Evolutionary conservation across 2,329 filamentous ascomycete species (phyloP).

Genomic region (Saccharata proteae): DNA sequence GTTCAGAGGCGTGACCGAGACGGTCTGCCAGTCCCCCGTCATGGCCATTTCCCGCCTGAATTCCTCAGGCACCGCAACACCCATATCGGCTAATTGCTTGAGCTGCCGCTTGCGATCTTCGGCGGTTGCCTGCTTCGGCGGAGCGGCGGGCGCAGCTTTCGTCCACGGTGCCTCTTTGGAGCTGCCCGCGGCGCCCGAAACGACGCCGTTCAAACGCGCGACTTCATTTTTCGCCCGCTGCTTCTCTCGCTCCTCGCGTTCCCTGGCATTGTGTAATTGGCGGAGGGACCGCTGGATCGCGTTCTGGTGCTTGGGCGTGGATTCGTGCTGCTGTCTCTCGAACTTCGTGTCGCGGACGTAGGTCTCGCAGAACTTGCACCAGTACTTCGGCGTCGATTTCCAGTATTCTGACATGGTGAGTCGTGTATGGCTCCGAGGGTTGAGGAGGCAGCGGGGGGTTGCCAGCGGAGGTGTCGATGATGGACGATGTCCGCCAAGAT

Average conservation of each 20-base stretch:
- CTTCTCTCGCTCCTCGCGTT: slow-evolving; percentile 68
- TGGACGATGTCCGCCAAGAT: neutral
- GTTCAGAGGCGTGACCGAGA: slow-evolving; percentile 32
- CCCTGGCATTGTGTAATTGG: slow-evolving; percentile 74
- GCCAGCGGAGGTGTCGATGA: neutral
- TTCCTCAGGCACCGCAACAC: slow-evolving; percentile 70
- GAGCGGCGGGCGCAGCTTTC: slow-evolving; percentile 19
- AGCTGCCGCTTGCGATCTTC: slow-evolving; percentile 72
- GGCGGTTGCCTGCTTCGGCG: slow-evolving; percentile 37
- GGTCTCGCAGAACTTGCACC: slow-evolving; percentile 92
- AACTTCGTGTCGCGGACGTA: slow-evolving; percentile 89
- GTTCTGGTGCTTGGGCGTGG: slow-evolving; percentile 72
- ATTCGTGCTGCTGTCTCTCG: slow-evolving; percentile 80
- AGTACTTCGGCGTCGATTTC: slow-evolving; percentile 96
- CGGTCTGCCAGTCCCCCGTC: slow-evolving; percentile 74
- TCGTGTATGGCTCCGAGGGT: neutral
- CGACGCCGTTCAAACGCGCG: slow-evolving; percentile 69
- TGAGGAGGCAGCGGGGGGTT: neutral
- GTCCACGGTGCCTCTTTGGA: slow-evolving; percentile 12
- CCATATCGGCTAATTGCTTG: slow-evolving; percentile 77
- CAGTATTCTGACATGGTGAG: slow-evolving; percentile 83
- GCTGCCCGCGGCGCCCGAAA: slow-evolving; percentile 33
- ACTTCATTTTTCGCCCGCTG: slow-evolving; percentile 75
- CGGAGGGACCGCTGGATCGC: slow-evolving; percentile 81
- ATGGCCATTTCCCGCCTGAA: slow-evolving; percentile 73